Evolutionary conservation across 75 land plant genomes (phyloP), one percentile per base, ranked within the genome.

Genomic region (Larix kaempferi): DNA sequence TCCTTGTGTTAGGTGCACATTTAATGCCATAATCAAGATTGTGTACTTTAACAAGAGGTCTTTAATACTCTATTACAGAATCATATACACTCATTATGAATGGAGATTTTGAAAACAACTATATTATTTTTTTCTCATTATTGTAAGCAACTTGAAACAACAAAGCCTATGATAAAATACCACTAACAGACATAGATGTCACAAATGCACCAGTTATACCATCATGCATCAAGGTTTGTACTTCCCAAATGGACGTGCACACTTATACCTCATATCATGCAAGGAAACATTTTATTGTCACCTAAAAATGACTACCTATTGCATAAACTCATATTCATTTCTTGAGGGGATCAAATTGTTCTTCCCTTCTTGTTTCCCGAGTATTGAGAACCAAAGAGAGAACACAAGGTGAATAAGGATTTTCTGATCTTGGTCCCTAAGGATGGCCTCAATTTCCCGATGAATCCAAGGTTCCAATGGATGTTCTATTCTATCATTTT

Each of bases 221-320:
- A 41, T 41, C 44, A 6, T 41, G 44, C 44, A 41, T 55, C 14
- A 66, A 39, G 54, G 54, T 39, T n/a, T 6, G 4, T 56, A 8
- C 29, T 74, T 52, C 57, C 15, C 58, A 10, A 67, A 75, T 33
- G 15, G 41, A 69, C 3, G 63, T 8, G 26, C 8, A 25, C 7
- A 57, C 17, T 27, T 63, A 60, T 82, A 92, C 94, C 92, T 88
- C 39, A 92, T 72, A 80, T 93, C 95, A 84, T 93, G 95, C 95
- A 91, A 93, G 71, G 91, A 93, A 69, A 74, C 29, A n/a, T 78
- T 63, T 22, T 84, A 61, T 78, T 75, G n/a, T 80, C 85, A 33
- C 78, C 80, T 49, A 93, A 82, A 82, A 91, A 93, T 57, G 86
- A 83, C 75, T 80, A 91, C 59, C 27, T 88, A 82, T 33, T 77